Evolutionary conservation across 2,329 filamentous ascomycete species (phyloP), one percentile per base, ranked within the genome.

Genomic region (Neurospora crassa): DNA sequence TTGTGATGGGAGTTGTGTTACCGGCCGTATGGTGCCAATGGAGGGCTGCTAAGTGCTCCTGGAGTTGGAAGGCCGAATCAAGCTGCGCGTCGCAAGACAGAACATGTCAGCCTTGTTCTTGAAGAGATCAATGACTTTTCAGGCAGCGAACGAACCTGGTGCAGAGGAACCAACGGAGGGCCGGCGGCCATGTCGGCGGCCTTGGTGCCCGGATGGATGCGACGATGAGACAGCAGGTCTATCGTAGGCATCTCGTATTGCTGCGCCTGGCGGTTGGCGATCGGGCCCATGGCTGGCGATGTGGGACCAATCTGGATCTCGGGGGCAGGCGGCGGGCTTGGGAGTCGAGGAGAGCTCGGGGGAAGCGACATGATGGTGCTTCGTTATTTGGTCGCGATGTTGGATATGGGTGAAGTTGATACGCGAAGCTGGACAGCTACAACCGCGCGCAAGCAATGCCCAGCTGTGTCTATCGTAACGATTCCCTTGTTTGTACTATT

Each of bases 41-140:
- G 18, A 97, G 88, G 43, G 96, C 93, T 80, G 96, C 95, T 70
- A 99, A 90, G 79, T 99, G 95, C 82, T 99, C 96, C 81, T 97
- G 96, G 20, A 98, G 89, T 81, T 97, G 96, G 80, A 98, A 99
- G 67, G 96, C 92, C 29, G 95, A 98, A 79, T 99, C 94, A 76
- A 99, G 93, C 92, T 97, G 80, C 70, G 63, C 68, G 34, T 67
- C 34, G 40, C 29, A 14, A 34, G 53, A 63, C 53, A 71, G 47
- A 70, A 67, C 72, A 47, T 72, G 71, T 74, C 47, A 73, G 72
- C 69, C 40, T 16, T 11, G 34, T 53, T 42, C 24, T 63, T n/a
- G 70, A n/a, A 37, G 8, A 34, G 53, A 29, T 37, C 14, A 63
- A 63, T 37, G 6, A 63, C 16, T 63, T 63, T 16, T 63, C 24